These are phyloP conservation scores for Colletotrichum liaoningense DNA, from an alignment of 2,329 filamentous ascomycete species.

Conservation along the genomic window DNA sequence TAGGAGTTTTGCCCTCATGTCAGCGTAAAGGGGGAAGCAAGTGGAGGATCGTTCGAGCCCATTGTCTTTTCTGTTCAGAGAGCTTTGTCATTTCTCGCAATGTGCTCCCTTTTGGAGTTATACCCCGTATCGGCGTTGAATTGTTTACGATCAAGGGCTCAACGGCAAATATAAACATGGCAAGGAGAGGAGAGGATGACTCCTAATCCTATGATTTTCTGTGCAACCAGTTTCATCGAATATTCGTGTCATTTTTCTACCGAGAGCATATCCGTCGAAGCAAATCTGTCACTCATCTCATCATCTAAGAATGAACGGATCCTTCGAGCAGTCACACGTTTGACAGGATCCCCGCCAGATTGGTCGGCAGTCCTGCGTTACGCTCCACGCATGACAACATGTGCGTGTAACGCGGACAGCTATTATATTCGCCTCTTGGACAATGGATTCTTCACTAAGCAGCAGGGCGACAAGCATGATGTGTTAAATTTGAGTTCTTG, in stretches of 20 bases:
- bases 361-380: neutral
- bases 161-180: neutral
- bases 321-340: neutral
- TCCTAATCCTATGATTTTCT: neutral
- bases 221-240: neutral
- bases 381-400: neutral
- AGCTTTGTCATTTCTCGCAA: slow-evolving; percentile 2
- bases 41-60: neutral
- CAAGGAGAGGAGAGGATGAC: slow-evolving; percentile 42
- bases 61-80: neutral
- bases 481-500: neutral
- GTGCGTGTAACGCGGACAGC: neutral
- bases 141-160: neutral
- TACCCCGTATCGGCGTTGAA: slow-evolving; percentile 20
- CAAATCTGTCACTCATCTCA: neutral
- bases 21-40: neutral
- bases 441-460: neutral
- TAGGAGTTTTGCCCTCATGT: slow-evolving; percentile 1
- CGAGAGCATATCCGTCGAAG: neutral
- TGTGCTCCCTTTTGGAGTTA: slow-evolving; percentile 18
- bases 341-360: neutral
- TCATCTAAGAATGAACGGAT: neutral
- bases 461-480: neutral
- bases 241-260: neutral
- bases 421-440: neutral